Evolutionary conservation across 768 basidiomycete genomes (phyloP).

Genomic region (Rhodosporidiobolus odoratus): DNA sequence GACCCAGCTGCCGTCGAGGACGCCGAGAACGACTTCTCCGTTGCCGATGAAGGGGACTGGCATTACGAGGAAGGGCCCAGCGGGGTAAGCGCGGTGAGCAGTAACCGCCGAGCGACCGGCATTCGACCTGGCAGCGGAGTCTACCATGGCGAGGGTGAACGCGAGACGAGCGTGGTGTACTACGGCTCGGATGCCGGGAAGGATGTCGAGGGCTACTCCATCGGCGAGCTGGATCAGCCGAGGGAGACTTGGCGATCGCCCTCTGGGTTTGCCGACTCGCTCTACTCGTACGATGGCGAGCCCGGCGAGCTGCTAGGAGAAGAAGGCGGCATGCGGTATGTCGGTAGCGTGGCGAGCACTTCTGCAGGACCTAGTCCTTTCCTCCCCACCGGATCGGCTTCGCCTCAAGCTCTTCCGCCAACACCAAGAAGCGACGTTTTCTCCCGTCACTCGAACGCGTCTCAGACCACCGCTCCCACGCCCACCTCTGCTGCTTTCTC

Average conservation of each 20-base stretch:
- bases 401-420: background rate
- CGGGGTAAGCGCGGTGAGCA: background rate
- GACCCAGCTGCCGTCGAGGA: conserved; percentile 8
- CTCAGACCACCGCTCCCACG: conserved; percentile 18
- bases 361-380: conserved; percentile 10
- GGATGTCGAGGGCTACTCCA: too few relatives aligned
- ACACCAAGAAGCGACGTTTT: conserved; percentile 10
- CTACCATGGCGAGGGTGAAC: conserved; percentile 14
- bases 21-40: conserved; percentile 21
- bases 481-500: conserved; percentile 11
- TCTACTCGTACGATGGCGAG: conserved; percentile 4
- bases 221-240: conserved; percentile 1
- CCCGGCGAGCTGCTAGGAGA: too few relatives aligned
- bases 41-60: background rate
- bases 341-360: conserved; percentile 20
- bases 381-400: background rate
- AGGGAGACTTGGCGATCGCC: conserved; percentile 20
- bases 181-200: background rate
- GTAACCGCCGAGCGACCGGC: background rate
- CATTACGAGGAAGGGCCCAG: conserved; percentile 2
- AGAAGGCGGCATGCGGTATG: conserved; percentile 22
- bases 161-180: background rate
- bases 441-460: conserved; percentile 6
- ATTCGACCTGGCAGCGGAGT: conserved; percentile 19
- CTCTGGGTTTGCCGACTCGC: conserved; percentile 13